Evolutionary conservation across 305 asterid genomes (phyloP).

Genomic region (Rubia peregrina): DNA sequence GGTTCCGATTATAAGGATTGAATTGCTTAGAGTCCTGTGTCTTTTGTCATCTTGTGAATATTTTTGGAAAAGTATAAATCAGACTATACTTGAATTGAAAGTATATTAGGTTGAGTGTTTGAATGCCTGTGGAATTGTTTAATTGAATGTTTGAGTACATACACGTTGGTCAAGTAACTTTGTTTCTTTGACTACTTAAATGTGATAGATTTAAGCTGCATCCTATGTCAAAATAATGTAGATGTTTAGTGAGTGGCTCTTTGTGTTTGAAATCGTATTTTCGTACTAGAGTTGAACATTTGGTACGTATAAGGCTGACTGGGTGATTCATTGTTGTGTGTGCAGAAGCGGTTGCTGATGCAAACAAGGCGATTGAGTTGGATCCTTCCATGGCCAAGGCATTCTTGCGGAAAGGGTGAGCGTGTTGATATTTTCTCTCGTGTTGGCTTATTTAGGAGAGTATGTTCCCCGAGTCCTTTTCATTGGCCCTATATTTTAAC

Average conservation of each 20-base stretch:
- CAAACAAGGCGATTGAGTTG: constrained; percentile 69
- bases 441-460: not conserved
- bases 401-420: constrained; percentile 82
- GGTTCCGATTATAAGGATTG: not conserved
- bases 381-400: constrained; percentile 67
- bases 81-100: not conserved
- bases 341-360: constrained; percentile 89
- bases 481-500: not conserved
- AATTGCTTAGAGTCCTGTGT: not conserved
- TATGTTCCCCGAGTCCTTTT: not conserved
- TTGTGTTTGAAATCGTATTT: not conserved
- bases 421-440: not conserved
- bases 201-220: not conserved
- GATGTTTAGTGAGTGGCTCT: not conserved
- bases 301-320: not conserved
- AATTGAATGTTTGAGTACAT: not conserved
- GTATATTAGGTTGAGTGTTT: not conserved
- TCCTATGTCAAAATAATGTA: no score
- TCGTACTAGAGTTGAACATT: not conserved
- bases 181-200: not conserved
- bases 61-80: not conserved
- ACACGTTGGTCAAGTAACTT: not conserved
- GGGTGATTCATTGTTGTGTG: constrained; percentile 13
- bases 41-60: not conserved
- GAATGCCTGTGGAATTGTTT: not conserved